Base-by-base conservation (phyloP, 1,284 basidiomycete genomes). In the Cryptococcus floricola region DNA sequence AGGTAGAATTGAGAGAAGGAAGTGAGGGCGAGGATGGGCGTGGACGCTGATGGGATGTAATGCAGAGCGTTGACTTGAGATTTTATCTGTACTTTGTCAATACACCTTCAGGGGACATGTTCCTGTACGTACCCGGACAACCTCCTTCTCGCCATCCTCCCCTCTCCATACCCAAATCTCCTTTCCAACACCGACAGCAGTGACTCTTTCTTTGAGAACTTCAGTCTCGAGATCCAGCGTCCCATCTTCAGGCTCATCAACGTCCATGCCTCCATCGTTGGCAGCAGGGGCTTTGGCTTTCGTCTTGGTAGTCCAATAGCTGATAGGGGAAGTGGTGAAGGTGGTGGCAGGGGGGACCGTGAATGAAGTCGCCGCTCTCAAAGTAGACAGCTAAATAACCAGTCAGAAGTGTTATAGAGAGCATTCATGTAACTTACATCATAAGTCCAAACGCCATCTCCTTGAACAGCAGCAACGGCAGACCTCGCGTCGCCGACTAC, bases 391-490 rank as follows among this genome's bases (percentile, higher is more conserved):
- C 76, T 77, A 49, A 4, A 43, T 39, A 14, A 5, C 6, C 31
- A 43, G 45, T 54, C 37, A 19, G 23, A 46, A 18, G 14, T 39
- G n/a, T 28, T 39, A 9, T 39, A 19, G 34, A 50, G 9, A 12
- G 8, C 18, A 18, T 10, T 4, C 0, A 19, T 34, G 25, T 10
- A 14, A 64, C 76, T 67, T 65, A 77, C 76, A 59, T 77, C 75
- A 53, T 77, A 76, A 1, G 73, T 77, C 76, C 76, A 77, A 16
- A 77, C 59, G 4, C 75, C 76, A 58, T 76, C 74, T 4, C 75
- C 76, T 60, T 71, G 70, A 39, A 77, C 76, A 39, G 73, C 74
- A 37, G 72, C 71, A 0, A 77, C 73, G 0, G 72, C 73, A 48
- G 67, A 59, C 48, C 61, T 50, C 4, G 61, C 59, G 43, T 69